These are phyloP conservation scores for Hyaloperonospora arabidopsidis DNA, from an alignment of 352 stramenopile genomes.

Conservation along the genomic window DNA sequence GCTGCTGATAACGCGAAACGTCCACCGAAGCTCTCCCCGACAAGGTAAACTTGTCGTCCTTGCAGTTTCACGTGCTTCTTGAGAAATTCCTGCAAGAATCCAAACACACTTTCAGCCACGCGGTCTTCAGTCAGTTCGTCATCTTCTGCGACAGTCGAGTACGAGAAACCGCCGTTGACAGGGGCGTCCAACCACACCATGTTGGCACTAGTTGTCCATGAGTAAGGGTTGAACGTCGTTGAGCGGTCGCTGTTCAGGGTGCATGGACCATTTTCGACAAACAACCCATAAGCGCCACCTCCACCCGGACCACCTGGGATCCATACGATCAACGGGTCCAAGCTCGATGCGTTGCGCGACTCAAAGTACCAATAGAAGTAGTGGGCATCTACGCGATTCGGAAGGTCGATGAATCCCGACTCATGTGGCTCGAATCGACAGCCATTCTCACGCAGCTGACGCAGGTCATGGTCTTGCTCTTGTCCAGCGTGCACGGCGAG, in stretches of 20 bases:
- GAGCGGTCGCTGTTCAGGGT: conserved; percentile 32
- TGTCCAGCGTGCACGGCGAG: not conserved
- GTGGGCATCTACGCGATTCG: not conserved
- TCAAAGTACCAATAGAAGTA: conserved; percentile 68
- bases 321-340: conserved; percentile 51
- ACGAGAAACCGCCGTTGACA: conserved; percentile 35
- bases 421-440: not conserved
- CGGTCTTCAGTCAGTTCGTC: conserved; percentile 34
- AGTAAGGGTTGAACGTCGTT: conserved; percentile 38
- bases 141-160: conserved; percentile 22
- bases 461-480: too few relatives aligned
- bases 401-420: not conserved
- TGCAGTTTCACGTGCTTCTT: conserved; percentile 35
- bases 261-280: conserved; percentile 54
- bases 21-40: conserved; percentile 44
- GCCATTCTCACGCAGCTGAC: too few relatives aligned
- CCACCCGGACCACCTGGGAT: conserved; percentile 44
- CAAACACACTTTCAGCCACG: conserved; percentile 46
- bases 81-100: conserved; percentile 48
- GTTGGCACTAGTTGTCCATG: conserved; percentile 56
- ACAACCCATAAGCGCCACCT: conserved; percentile 35
- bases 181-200: conserved; percentile 64
- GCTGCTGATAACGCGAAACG: too few relatives aligned
- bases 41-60: conserved; percentile 40
- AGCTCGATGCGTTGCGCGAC: conserved; percentile 27